phyloP scores from a whole-genome alignment of 2,329 filamentous ascomycete genomes.

The Colletotrichum shisoi region DNA sequence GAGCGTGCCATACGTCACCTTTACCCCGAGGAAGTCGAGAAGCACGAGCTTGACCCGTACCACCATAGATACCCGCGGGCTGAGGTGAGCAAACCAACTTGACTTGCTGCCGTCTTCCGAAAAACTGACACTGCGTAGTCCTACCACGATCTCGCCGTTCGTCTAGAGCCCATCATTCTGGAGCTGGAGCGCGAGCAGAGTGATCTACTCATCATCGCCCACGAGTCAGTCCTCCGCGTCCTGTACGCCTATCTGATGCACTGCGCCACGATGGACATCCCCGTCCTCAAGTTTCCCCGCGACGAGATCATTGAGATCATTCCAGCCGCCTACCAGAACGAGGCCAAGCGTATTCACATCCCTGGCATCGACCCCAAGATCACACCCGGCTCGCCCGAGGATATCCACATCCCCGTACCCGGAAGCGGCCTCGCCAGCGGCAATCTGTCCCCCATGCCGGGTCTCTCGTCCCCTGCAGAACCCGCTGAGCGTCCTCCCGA shows the following conservation, averaged over 20 bases:
- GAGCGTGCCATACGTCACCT: conserved; percentile 80
- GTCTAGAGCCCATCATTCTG: conserved; percentile 95
- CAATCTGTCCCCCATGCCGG: conserved; percentile 56
- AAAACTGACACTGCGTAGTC: conserved; percentile 65
- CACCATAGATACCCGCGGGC: conserved; percentile 95
- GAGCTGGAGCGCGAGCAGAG: conserved; percentile 97
- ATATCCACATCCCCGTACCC: conserved; percentile 79
- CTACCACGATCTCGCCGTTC: conserved; percentile 97
- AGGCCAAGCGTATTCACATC: conserved; percentile 89
- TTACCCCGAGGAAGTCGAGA: conserved; percentile 89
- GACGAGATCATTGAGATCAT: conserved; percentile 99
- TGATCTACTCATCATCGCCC: conserved; percentile 96
- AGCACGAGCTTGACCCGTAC: conserved; percentile 94
- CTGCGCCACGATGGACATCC: conserved; percentile 94
- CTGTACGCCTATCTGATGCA: conserved; percentile 99
- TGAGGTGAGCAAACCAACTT: conserved; percentile 66
- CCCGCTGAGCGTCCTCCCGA: conserved; percentile 55
- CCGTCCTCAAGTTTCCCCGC: conserved; percentile 88
- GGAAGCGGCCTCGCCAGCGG: conserved; percentile 52
- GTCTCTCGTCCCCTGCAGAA: conserved; percentile 58
- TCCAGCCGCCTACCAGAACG: conserved; percentile 95
- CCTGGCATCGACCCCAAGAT: conserved; percentile 71
- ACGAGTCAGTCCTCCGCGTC: conserved; percentile 96
- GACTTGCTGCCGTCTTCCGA: background rate
- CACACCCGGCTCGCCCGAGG: conserved; percentile 80